Percentiles rank a stretch among this genome's conserved stretches.
Evolutionary conservation across 768 basidiomycete species (phyloP).

Genomic region (Rubroboletus pulcherrimus): DNA sequence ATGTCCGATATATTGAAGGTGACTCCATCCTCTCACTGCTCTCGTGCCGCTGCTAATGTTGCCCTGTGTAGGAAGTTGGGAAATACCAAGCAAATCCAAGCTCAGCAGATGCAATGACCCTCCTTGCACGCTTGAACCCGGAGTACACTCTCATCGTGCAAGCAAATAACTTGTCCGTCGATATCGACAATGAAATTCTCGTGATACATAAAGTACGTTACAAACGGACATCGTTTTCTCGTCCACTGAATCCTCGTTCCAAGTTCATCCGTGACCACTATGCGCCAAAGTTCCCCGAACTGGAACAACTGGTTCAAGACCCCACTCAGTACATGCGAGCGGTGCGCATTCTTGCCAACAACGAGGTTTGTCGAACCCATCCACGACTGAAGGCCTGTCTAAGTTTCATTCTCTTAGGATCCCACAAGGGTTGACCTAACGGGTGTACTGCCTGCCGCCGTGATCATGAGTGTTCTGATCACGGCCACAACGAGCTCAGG

Average conservation of each 20-base stretch:
- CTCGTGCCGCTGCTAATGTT: neutral
- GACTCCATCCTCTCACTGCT: constrained; percentile 4
- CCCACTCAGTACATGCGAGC: constrained; percentile 90
- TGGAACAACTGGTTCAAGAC: constrained; percentile 92
- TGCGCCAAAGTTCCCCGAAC: constrained; percentile 89
- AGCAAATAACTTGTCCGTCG: constrained; percentile 96
- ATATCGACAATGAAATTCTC: constrained; percentile 96
- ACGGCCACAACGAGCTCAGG: constrained; percentile 92
- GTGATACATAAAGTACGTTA: constrained; percentile 84
- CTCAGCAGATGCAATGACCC: constrained; percentile 69
- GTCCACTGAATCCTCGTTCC: constrained; percentile 6
- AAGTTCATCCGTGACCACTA: constrained; percentile 99
- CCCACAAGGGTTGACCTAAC: constrained; percentile 81
- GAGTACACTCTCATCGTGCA: constrained; percentile 97
- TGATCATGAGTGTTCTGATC: constrained; percentile 94
- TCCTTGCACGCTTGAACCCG: constrained; percentile 83
- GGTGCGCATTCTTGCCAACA: constrained; percentile 84
- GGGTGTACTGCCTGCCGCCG: constrained; percentile 78
- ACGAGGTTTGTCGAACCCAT: constrained; percentile 46
- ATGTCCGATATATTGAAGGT: constrained; percentile 88
- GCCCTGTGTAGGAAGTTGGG: constrained; percentile 69
- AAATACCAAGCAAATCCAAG: constrained; percentile 81
- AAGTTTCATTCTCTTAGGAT: constrained; percentile 47
- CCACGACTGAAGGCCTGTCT: neutral
- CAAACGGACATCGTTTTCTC: neutral